Evolutionary conservation across 805 yeast genomes (phyloP).

Genomic region (Candida schatavii): DNA sequence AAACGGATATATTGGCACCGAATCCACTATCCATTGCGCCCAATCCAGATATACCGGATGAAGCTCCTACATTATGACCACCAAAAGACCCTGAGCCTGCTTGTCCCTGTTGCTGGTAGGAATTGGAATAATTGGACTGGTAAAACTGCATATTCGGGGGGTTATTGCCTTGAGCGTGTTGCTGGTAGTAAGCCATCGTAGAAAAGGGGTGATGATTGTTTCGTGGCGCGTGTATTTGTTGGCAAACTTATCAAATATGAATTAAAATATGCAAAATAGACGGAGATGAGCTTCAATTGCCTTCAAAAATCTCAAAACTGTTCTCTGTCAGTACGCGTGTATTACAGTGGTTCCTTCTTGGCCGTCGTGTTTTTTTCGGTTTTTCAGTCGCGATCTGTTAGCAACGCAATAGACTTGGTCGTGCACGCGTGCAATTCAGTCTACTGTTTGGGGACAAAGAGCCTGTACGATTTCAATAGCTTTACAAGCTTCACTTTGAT

Average conservation of each 20-base stretch:
- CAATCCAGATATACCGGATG: slow-evolving; percentile 9
- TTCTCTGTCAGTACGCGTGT: too few species aligned
- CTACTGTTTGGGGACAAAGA: too few species aligned
- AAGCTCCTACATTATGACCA: slow-evolving; percentile 5
- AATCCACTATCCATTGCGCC: slow-evolving; percentile 41
- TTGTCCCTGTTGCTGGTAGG: slow-evolving; percentile 22
- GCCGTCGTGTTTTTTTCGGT: neutral
- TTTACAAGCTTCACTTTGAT: too few species aligned
- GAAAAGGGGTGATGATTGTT: neutral
- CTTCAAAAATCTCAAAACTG: too few species aligned
- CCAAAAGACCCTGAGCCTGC: slow-evolving; percentile 9
- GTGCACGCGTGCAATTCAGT: too few species aligned
- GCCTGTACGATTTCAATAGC: too few species aligned
- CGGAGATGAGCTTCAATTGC: too few species aligned
- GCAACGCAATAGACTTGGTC: neutral
- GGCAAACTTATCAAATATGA: too few species aligned
- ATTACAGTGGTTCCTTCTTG: too few species aligned
- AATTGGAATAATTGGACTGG: slow-evolving; percentile 36
- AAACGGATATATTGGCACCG: slow-evolving; percentile 34
- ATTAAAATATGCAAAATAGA: too few species aligned
- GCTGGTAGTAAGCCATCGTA: slow-evolving; percentile 43
- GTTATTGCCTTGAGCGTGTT: slow-evolving; percentile 19
- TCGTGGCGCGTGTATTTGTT: too few species aligned
- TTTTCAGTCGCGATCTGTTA: neutral
- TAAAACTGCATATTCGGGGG: slow-evolving; percentile 42